Base-by-base conservation (phyloP, 139 green algal genomes). In the Zygnema cylindricum region DNA sequence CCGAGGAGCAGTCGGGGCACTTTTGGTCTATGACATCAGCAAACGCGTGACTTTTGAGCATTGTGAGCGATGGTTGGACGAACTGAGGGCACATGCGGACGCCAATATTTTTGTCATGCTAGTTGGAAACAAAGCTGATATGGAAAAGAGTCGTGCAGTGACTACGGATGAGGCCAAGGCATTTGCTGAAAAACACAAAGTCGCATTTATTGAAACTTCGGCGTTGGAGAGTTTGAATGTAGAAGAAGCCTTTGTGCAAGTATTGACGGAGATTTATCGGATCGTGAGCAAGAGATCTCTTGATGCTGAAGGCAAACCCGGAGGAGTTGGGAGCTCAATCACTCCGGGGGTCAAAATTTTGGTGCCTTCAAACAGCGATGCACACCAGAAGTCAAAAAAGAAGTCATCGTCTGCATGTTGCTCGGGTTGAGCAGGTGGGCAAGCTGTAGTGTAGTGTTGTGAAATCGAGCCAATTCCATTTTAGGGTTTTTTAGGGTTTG, bases 21-120 rank as follows among this genome's bases (percentile, higher is more conserved):
- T 99, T 85, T 93, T 99, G 38, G 96, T 98, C 81, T 99, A 98
- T 88, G 97, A 99, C 87, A 95, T 98, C 43, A 97, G 95, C 0
- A 96, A 99, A 84, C 95, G 97, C 81, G 89, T 92, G 16, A 97
- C 93, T 30, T 98, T 99, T 93, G 96, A 96, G 91, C 98, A 98
- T 92, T 95, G 98, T 43, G 93, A 95, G 30, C 97, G 97, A 85
- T 99, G 97, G 97, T 98, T 98, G 95, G 92, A 94, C 35, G 98
- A 98, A 91, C 98, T 99, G 78, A 25, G 82, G 33, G 55, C 81
- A 39, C 86, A 90, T 57, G 43, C 86, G 21, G 86, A 90, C 41
- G 63, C 77, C 76, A 90, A 90, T 33, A 90, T 90, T 73, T 87
- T 88, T 43, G 39, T 88, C 3, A 88, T 88, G 82, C 82, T 88